Conservation (phyloP, 2,329 filamentous ascomycete genomes). For the Lecanoromycetidae sp. region DNA sequence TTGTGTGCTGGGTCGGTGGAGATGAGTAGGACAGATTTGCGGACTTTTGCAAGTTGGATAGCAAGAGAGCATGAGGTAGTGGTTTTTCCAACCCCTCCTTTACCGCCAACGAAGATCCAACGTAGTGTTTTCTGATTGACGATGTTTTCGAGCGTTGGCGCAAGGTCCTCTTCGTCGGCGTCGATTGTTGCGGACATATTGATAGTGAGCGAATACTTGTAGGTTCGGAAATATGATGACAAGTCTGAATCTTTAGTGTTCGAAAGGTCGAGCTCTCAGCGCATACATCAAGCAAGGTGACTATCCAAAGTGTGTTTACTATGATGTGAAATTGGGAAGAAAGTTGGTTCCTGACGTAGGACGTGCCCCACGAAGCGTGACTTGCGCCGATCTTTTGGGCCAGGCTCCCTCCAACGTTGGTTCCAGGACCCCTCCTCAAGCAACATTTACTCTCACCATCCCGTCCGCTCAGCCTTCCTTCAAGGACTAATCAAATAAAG, state of each 20-base stretch:
- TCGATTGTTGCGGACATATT: slow-evolving; percentile 27
- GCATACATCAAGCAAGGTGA: too few species aligned
- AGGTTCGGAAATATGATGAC: not conserved
- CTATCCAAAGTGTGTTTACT: too few species aligned
- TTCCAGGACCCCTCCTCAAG: too few species aligned
- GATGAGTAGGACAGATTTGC: slow-evolving; percentile 92
- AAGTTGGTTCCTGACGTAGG: too few species aligned
- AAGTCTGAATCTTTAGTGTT: not conserved
- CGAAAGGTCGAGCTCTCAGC: too few species aligned
- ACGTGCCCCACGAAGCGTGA: too few species aligned
- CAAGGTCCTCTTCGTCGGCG: slow-evolving; percentile 64
- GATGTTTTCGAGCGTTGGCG: slow-evolving; percentile 86
- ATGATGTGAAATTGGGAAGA: too few species aligned
- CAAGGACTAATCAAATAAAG: too few species aligned
- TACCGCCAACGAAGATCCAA: slow-evolving; percentile 98
- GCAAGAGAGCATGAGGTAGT: slow-evolving; percentile 98
- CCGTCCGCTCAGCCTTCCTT: too few species aligned
- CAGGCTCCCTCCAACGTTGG: too few species aligned
- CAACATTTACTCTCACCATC: too few species aligned
- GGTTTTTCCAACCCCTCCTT: slow-evolving; percentile 96
- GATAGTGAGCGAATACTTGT: not conserved
- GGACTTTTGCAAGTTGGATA: slow-evolving; percentile 89
- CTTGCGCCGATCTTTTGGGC: too few species aligned
- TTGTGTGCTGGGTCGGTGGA: slow-evolving; percentile 98
- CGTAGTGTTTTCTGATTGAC: slow-evolving; percentile 89